Conservation (phyloP, 805 yeast species). For the Lipomyces kockii region DNA sequence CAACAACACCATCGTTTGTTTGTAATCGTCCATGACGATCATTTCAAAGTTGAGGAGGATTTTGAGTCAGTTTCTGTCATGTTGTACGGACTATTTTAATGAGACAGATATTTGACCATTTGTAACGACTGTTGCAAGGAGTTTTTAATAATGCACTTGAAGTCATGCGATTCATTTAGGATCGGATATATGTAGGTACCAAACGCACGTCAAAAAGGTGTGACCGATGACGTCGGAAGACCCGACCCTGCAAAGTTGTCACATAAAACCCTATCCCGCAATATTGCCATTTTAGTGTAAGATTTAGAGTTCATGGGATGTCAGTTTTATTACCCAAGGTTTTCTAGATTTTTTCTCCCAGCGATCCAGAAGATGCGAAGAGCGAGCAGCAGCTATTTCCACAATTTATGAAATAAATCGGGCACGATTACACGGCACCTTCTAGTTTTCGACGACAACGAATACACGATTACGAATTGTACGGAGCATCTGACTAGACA, state of each 20-base stretch:
- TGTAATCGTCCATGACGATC: not conserved
- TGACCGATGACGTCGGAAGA: no score
- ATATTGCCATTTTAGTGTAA: not conserved
- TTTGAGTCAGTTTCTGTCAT: not conserved
- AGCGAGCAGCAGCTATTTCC: no score
- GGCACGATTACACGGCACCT: no score
- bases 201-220: no score
- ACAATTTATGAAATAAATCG: no score
- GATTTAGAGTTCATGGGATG: not conserved
- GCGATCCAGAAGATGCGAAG: no score
- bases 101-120: not conserved
- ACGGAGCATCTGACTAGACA: no score
- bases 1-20: not conserved
- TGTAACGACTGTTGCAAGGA: not conserved
- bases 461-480: no score
- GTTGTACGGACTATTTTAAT: no score
- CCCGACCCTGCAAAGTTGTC: not conserved
- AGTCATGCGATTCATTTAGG: not conserved
- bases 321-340: not conserved
- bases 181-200: no score
- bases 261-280: not conserved
- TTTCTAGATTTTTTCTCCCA: not conserved
- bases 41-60: not conserved
- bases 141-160: not conserved
- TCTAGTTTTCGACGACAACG: no score